Conservation (phyloP, 768 basidiomycete species). For the Boletus vinaceobasis region DNA sequence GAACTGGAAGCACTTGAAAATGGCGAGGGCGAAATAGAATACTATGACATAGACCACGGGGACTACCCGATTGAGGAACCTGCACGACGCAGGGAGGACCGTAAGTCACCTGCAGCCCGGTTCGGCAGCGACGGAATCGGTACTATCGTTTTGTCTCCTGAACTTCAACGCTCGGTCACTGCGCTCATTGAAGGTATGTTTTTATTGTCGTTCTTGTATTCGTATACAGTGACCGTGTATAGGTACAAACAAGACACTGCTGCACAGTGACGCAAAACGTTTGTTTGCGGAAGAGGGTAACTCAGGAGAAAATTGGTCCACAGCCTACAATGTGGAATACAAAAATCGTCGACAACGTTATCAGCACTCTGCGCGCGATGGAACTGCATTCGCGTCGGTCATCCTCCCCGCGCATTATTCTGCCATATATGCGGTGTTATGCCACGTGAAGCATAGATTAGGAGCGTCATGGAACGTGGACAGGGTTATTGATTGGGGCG, state of each 20-base stretch:
- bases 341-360: constrained; percentile 55
- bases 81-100: constrained; percentile 32
- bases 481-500: constrained; percentile 79
- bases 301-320: constrained; percentile 47
- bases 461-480: constrained; percentile 59
- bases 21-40: constrained; percentile 30
- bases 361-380: constrained; percentile 65
- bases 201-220: constrained; percentile 3
- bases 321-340: constrained; percentile 55
- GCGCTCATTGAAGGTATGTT: constrained; percentile 61
- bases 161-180: constrained; percentile 66
- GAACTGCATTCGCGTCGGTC: constrained; percentile 80
- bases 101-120: constrained; percentile 77
- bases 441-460: constrained; percentile 60
- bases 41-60: constrained; percentile 34
- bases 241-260: constrained; percentile 62
- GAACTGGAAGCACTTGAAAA: constrained; percentile 55
- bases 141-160: constrained; percentile 64
- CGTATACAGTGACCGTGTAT: constrained; percentile 7
- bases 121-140: constrained; percentile 77
- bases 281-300: constrained; percentile 48
- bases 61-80: constrained; percentile 28
- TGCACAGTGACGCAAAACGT: constrained; percentile 70
- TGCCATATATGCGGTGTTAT: constrained; percentile 71
- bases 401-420: constrained; percentile 86